Evolutionary conservation across 2,329 filamentous ascomycete genomes (phyloP).

Genomic region (Xylariales sp.): DNA sequence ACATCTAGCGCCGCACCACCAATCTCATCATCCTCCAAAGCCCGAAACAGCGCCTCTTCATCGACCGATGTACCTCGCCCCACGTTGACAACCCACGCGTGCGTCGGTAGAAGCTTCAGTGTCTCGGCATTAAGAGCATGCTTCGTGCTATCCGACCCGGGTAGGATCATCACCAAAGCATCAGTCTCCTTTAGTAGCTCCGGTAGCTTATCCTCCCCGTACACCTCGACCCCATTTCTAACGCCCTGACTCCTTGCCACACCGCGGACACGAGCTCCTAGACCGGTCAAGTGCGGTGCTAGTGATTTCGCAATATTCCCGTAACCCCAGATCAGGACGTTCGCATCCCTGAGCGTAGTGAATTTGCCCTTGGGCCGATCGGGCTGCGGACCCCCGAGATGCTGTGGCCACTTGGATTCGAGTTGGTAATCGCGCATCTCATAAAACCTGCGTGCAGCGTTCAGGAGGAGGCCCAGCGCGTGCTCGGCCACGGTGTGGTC

Average conservation of each 20-base stretch:
- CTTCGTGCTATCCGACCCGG: slow-evolving; percentile 50
- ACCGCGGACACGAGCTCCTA: slow-evolving; percentile 56
- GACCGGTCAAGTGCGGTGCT: slow-evolving; percentile 45
- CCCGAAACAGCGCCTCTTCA: slow-evolving; percentile 43
- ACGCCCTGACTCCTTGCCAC: slow-evolving; percentile 54
- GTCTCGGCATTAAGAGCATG: slow-evolving; percentile 52
- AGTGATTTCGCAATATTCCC: slow-evolving; percentile 62
- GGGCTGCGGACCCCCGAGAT: slow-evolving; percentile 58
- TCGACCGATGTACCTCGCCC: slow-evolving; percentile 45
- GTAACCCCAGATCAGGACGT: slow-evolving; percentile 59
- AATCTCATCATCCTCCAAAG: slow-evolving; percentile 37
- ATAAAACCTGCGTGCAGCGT: slow-evolving; percentile 51
- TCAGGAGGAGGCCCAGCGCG: slow-evolving; percentile 52
- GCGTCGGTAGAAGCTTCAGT: slow-evolving; percentile 48
- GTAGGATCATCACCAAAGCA: slow-evolving; percentile 64
- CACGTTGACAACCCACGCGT: slow-evolving; percentile 53
- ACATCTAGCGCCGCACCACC: slow-evolving; percentile 48
- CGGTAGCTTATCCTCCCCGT: slow-evolving; percentile 47
- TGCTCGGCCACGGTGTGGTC: slow-evolving; percentile 63
- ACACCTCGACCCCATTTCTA: slow-evolving; percentile 54
- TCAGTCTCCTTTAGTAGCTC: slow-evolving; percentile 53
- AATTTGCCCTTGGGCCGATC: slow-evolving; percentile 53
- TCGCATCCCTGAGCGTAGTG: slow-evolving; percentile 55
- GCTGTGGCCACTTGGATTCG: slow-evolving; percentile 52
- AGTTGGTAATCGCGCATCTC: slow-evolving; percentile 60